A percentile compares a stretch with the other conserved stretches of the same genome.
Evolutionary conservation across 805 yeast genomes (phyloP).

Genomic region (Schizosaccharomyces japonicus): DNA sequence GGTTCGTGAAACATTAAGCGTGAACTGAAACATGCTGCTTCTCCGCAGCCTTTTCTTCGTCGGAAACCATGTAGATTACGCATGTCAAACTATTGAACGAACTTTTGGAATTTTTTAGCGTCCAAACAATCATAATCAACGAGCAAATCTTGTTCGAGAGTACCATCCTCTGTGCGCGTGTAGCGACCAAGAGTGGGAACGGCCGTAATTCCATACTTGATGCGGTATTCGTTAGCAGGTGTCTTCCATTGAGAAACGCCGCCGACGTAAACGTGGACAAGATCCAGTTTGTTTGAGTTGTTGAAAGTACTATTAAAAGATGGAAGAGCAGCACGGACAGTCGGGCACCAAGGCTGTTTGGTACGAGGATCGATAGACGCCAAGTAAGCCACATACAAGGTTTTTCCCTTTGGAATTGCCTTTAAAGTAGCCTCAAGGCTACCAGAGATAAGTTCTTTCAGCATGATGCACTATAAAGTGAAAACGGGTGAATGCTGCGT

Average conservation of each 20-base stretch:
- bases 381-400: background rate
- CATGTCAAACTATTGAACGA: background rate
- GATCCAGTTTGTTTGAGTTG: background rate
- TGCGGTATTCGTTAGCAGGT: background rate
- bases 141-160: background rate
- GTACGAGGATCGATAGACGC: conserved; percentile 2
- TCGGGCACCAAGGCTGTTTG: conserved; percentile 2
- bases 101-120: background rate
- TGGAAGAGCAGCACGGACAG: conserved; percentile 1
- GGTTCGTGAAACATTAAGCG: too few species aligned
- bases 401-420: background rate
- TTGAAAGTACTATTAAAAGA: background rate
- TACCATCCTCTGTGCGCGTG: background rate
- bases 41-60: too few species aligned
- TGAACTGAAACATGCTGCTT: too few species aligned
- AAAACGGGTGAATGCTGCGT: too few species aligned
- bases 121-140: conserved; percentile 1
- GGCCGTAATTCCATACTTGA: background rate
- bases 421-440: background rate
- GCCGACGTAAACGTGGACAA: background rate
- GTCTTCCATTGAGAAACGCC: background rate
- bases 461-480: too few species aligned
- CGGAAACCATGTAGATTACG: too few species aligned
- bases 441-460: too few species aligned
- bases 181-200: background rate